Conservation (phyloP, 768 basidiomycete genomes). For the Xerocomus potaroensis region DNA sequence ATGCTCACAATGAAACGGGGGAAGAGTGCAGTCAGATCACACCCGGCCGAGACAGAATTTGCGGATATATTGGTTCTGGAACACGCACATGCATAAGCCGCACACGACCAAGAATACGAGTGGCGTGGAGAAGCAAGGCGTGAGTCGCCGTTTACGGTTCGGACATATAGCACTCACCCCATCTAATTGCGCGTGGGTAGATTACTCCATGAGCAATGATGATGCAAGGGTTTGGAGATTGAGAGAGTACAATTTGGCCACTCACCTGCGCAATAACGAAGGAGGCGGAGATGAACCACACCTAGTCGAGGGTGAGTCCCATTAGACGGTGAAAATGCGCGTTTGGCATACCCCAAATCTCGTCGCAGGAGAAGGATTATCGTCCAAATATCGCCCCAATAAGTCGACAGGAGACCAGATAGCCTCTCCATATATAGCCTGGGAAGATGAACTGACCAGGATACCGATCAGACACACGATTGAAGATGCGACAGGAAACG, state of each 20-base stretch:
- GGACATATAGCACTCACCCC: slow-evolving; percentile 17
- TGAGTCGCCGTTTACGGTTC: slow-evolving; percentile 16
- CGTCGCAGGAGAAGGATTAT: slow-evolving; percentile 55
- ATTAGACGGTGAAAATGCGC: not conserved
- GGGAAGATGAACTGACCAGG: slow-evolving; percentile 73
- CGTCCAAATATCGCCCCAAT: slow-evolving; percentile 63
- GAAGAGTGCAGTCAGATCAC: slow-evolving; percentile 73
- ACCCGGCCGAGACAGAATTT: slow-evolving; percentile 79
- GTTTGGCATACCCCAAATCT: slow-evolving; percentile 51
- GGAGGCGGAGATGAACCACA: slow-evolving; percentile 74
- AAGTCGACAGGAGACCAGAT: slow-evolving; percentile 80
- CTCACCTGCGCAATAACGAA: slow-evolving; percentile 74
- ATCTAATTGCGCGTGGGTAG: slow-evolving; percentile 14
- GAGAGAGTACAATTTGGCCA: not conserved
- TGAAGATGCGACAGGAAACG: slow-evolving; percentile 70
- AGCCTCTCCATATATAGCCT: slow-evolving; percentile 69
- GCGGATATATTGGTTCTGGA: slow-evolving; percentile 76
- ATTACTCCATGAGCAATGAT: slow-evolving; percentile 9
- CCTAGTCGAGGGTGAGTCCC: slow-evolving; percentile 33
- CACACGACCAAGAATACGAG: slow-evolving; percentile 6
- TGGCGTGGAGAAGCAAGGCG: not conserved
- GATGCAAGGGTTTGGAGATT: not conserved
- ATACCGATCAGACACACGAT: slow-evolving; percentile 78
- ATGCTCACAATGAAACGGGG: slow-evolving; percentile 66
- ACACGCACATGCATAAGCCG: slow-evolving; percentile 1